Evolutionary conservation across 352 stramenopile species (phyloP).

Genomic region (Blastocystis sp.): DNA sequence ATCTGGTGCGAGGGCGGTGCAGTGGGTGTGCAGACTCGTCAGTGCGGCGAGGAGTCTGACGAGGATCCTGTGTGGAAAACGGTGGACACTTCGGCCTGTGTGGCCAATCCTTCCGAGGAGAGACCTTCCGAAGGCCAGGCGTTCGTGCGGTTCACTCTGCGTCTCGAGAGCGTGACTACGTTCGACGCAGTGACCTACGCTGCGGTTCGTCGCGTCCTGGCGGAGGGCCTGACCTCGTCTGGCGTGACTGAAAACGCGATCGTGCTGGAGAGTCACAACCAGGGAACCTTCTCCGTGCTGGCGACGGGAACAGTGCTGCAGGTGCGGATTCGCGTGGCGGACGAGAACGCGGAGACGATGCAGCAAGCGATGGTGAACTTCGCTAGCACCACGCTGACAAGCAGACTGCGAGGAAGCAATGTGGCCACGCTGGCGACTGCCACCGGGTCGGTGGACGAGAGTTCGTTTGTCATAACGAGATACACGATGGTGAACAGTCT

Average conservation of each 20-base stretch:
- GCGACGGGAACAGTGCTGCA: not conserved
- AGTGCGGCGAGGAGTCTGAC: not conserved
- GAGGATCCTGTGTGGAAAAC: not conserved
- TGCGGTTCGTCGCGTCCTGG: slow-evolving; percentile 30
- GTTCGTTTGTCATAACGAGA: slow-evolving; percentile 7
- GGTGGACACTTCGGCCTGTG: slow-evolving; percentile 17
- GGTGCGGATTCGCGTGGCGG: not conserved
- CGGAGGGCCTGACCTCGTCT: not conserved
- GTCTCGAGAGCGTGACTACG: not conserved
- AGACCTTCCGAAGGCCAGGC: slow-evolving; percentile 29
- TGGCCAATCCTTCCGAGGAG: not conserved
- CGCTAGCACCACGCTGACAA: slow-evolving; percentile 21
- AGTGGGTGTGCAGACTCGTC: slow-evolving; percentile 12
- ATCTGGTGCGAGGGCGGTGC: not conserved
- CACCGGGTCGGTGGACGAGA: slow-evolving; percentile 4
- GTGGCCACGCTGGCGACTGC: slow-evolving; percentile 11
- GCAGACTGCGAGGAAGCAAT: not conserved
- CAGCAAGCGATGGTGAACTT: not conserved
- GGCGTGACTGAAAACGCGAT: not conserved
- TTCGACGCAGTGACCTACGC: not conserved
- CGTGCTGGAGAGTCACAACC: not conserved
- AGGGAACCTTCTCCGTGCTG: slow-evolving; percentile 16
- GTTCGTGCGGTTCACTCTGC: slow-evolving; percentile 35
- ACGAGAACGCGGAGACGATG: not conserved
- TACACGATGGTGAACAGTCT: slow-evolving; percentile 46